These are phyloP conservation scores for Uronychia setigera DNA, from an alignment of 73 alveolate species.

Conservation along the genomic window DNA sequence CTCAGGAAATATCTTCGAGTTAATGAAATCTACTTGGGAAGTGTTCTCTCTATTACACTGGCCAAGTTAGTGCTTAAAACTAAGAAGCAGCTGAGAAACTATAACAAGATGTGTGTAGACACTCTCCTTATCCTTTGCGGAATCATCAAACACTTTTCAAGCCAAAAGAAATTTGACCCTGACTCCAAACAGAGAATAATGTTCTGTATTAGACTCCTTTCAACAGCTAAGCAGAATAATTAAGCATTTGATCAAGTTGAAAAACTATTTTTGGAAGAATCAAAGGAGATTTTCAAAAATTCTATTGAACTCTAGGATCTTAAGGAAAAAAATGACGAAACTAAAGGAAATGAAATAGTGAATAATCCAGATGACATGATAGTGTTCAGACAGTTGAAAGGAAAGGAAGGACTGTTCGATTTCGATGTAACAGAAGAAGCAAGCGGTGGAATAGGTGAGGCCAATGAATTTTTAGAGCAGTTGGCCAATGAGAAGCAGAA, in stretches of 20 bases:
- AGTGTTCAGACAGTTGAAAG: constrained; percentile 75
- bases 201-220: constrained; percentile 42
- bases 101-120: constrained; percentile 42
- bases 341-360: constrained; percentile 17
- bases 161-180: constrained; percentile 39
- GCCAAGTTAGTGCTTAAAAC: constrained; percentile 84
- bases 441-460: constrained; percentile 12
- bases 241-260: background rate
- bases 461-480: constrained; percentile 50
- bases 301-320: background rate
- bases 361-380: constrained; percentile 62
- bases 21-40: constrained; percentile 78
- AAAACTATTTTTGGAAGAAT: constrained; percentile 24
- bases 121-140: constrained; percentile 51
- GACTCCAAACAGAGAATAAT: constrained; percentile 41
- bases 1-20: constrained; percentile 55
- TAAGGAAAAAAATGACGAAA: constrained; percentile 11
- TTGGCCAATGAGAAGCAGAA: constrained; percentile 22
- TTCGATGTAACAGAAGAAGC: constrained; percentile 78
- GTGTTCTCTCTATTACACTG: constrained; percentile 82
- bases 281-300: constrained; percentile 23
- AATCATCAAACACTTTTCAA: constrained; percentile 1
- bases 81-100: constrained; percentile 42
- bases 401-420: constrained; percentile 65
- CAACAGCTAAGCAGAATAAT: constrained; percentile 26